Evolutionary conservation across 2,329 filamentous ascomycete genomes (phyloP), one percentile per base, ranked within the genome.

Genomic region (Diplodia corticola): DNA sequence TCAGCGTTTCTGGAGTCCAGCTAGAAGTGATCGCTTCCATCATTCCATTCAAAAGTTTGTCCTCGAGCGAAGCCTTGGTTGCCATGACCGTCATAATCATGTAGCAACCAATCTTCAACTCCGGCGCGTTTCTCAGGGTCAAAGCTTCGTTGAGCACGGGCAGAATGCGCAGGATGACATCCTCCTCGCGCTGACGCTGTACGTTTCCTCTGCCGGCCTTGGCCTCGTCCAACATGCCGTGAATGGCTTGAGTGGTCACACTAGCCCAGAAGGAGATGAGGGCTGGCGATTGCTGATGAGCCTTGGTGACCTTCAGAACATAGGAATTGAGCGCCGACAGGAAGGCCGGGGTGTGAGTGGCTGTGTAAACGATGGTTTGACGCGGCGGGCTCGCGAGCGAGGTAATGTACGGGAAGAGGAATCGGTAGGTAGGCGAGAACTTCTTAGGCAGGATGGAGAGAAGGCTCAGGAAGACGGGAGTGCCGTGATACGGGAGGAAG

Each of bases 191-290:
- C 73, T 95, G 89, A 71, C 86, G 85, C 77, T 96, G 91, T 4
- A 96, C 84, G 68, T 88, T 87, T 70, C 85, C 85, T 69, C 92
- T 85, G 63, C 93, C 93, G 1, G 92, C 93, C 70, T 87, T 88
- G 68, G 88, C 85, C 64, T 85, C 86, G 72, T 96, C 92, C 67
- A 98, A 80, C 82, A 95, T 92, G 33, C 88, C 89, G 69, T 91
- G 91, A 67, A 96, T 85, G 12, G 93, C 89, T 78, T 99, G 93
- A 0, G 92, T 92, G 76, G 91, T 89, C 61, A 97, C 84, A 53
- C 92, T 90, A 4, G 91, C 92, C 94, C 95, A 99, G 76, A 99
- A 97, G 0, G 91, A 90, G 64, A 97, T 80, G 67, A 97, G 80
- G 1, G 88, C 87, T 46, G 91, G 87, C 71, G 95, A 91, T 64